These are phyloP conservation scores for Phytophthora palmivora DNA, from an alignment of 352 stramenopile species.

Conservation along the genomic window DNA sequence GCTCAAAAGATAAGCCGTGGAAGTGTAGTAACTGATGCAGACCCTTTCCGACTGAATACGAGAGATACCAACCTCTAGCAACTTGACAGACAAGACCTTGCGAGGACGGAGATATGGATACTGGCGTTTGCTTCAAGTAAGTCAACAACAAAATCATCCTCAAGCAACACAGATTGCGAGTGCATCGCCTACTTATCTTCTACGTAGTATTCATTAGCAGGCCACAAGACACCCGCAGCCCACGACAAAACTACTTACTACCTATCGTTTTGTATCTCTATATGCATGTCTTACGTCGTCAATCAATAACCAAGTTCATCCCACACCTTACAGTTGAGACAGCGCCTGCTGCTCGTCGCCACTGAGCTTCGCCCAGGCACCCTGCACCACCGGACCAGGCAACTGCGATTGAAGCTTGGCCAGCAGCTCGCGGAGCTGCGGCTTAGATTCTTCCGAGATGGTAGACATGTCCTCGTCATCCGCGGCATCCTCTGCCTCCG, in stretches of 20 bases:
- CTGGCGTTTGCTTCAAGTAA: conserved; percentile 16
- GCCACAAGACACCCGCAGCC: conserved; percentile 8
- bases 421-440: conserved; percentile 65
- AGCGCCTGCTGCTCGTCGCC: conserved; percentile 77
- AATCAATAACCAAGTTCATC: conserved; percentile 34
- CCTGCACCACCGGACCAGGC: conserved; percentile 64
- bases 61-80: conserved; percentile 17
- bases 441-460: conserved; percentile 68
- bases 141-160: conserved; percentile 16
- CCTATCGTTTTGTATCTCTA: conserved; percentile 39
- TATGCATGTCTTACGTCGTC: conserved; percentile 37
- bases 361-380: conserved; percentile 73
- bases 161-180: conserved; percentile 1
- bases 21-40: conserved; percentile 19
- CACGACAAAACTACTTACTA: conserved; percentile 39
- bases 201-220: conserved; percentile 38
- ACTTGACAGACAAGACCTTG: conserved; percentile 9
- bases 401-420: conserved; percentile 75
- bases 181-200: conserved; percentile 25
- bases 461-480: conserved; percentile 78
- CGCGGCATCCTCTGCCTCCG: conserved; percentile 58
- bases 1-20: conserved; percentile 64
- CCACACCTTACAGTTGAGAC: conserved; percentile 54
- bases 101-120: conserved; percentile 5
- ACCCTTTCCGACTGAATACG: conserved; percentile 9